A percentile compares a stretch with the other conserved stretches of the same genome.
Conservation (phyloP, 768 basidiomycete genomes). For the Kwoniella dendrophila region DNA sequence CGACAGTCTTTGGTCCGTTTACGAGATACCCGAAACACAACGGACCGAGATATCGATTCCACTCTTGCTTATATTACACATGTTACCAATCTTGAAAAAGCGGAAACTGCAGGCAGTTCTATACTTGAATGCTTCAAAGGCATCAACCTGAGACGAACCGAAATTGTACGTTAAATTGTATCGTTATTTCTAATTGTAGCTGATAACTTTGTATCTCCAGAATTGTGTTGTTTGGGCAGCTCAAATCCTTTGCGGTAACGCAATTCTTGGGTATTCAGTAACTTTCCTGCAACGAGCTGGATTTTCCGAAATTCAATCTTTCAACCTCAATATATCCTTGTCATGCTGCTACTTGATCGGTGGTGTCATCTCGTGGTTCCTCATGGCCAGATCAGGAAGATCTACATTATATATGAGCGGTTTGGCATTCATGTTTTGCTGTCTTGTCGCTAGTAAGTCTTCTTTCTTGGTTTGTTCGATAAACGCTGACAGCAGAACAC, state of each 20-base stretch:
- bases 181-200: neutral
- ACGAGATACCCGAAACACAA: slow-evolving; percentile 20
- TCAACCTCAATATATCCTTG: slow-evolving; percentile 39
- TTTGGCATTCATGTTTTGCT: slow-evolving; percentile 29
- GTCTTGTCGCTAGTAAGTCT: slow-evolving; percentile 30
- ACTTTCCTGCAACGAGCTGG: slow-evolving; percentile 37
- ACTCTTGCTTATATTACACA: slow-evolving; percentile 41
- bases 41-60: slow-evolving; percentile 46
- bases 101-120: slow-evolving; percentile 32
- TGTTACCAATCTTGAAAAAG: slow-evolving; percentile 35
- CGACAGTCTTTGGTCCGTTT: slow-evolving; percentile 26
- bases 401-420: slow-evolving; percentile 42
- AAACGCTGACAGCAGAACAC: neutral
- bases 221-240: slow-evolving; percentile 45
- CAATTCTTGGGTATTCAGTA: slow-evolving; percentile 37
- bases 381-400: slow-evolving; percentile 31
- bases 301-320: slow-evolving; percentile 28
- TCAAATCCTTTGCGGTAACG: slow-evolving; percentile 48
- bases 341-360: slow-evolving; percentile 34
- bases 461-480: slow-evolving; percentile 12
- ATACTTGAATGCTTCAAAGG: slow-evolving; percentile 47
- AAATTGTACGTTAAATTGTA: slow-evolving; percentile 33
- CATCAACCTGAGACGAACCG: slow-evolving; percentile 45
- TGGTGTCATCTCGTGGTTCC: slow-evolving; percentile 37
- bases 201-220: neutral